Percentiles rank a stretch among this genome's conserved stretches.
These are phyloP conservation scores for Neobulgaria alba DNA, from an alignment of 2,329 filamentous ascomycete species.

Conservation along the genomic window DNA sequence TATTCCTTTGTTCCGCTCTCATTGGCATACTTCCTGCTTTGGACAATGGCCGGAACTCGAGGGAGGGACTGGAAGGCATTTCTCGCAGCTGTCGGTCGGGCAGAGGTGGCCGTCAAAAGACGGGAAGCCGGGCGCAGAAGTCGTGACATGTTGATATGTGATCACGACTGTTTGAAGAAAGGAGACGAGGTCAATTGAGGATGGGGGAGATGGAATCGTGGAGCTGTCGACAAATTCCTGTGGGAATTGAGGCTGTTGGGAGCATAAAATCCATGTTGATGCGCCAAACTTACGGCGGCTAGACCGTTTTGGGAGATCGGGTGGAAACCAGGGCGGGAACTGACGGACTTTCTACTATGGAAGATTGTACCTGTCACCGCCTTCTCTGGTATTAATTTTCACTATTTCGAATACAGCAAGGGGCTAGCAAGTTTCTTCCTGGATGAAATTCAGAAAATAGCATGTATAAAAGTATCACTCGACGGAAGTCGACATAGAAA, in stretches of 20 bases:
- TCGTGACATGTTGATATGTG: constrained; percentile 35
- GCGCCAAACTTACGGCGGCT: not conserved
- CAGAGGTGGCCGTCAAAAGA: constrained; percentile 47
- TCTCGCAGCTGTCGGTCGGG: constrained; percentile 37
- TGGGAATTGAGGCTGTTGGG: not conserved
- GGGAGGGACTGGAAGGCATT: constrained; percentile 40
- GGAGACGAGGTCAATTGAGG: constrained; percentile 11
- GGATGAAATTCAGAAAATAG: too few species aligned
- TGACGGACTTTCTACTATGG: too few species aligned
- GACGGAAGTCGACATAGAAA: too few species aligned
- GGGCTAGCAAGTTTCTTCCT: too few species aligned
- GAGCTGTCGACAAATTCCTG: constrained; percentile 5
- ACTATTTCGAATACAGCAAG: too few species aligned
- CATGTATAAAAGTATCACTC: too few species aligned
- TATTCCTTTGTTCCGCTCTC: constrained; percentile 69
- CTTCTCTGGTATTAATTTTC: too few species aligned
- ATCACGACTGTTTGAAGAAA: constrained; percentile 13
- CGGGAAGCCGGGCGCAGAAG: constrained; percentile 56
- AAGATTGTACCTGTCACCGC: too few species aligned
- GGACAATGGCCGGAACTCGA: constrained; percentile 26
- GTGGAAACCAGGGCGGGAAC: too few species aligned
- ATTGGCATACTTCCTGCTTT: constrained; percentile 28
- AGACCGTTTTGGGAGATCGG: not conserved
- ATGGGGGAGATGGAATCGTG: constrained; percentile 4
- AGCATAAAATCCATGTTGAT: not conserved